Percentiles rank a stretch among this genome's conserved stretches.
Conservation (phyloP, 768 basidiomycete genomes). For the Tricholoma hemisulphureum region DNA sequence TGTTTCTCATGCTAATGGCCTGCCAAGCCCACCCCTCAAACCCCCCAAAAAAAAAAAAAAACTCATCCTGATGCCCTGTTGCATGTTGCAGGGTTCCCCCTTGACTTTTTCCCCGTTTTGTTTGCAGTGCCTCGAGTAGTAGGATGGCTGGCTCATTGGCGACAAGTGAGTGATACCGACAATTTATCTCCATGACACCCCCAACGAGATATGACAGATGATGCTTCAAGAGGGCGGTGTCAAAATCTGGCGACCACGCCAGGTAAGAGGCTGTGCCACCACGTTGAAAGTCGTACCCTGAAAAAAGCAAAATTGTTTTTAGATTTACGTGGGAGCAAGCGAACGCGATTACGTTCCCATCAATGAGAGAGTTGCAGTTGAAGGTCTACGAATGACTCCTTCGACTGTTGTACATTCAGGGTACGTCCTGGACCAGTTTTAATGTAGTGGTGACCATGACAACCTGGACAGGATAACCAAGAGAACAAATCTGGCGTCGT, state of each 20-base stretch:
- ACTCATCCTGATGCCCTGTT: neutral
- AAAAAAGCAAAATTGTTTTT: neutral
- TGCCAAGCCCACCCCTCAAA: neutral
- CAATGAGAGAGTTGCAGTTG: constrained; percentile 54
- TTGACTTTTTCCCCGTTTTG: constrained; percentile 92
- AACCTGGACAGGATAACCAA: constrained; percentile 57
- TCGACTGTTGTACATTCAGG: constrained; percentile 70
- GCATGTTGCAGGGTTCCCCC: constrained; percentile 68
- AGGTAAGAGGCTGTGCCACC: constrained; percentile 43
- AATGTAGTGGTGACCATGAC: constrained; percentile 35
- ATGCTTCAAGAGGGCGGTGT: constrained; percentile 88
- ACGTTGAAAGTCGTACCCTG: constrained; percentile 4
- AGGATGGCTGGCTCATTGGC: constrained; percentile 93
- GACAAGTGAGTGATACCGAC: constrained; percentile 52
- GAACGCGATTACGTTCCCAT: constrained; percentile 76
- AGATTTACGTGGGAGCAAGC: constrained; percentile 78
- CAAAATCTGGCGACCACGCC: constrained; percentile 90
- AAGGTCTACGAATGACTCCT: constrained; percentile 58
- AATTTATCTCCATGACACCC: constrained; percentile 3
- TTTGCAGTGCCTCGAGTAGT: constrained; percentile 92
- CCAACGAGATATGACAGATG: constrained; percentile 52
- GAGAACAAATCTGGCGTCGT: constrained; percentile 61
- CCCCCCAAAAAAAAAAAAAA: neutral
- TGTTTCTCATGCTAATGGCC: neutral
- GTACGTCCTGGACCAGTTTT: constrained; percentile 42